Evolutionary conservation across 495 filamentous ascomycete genomes (phyloP).

Genomic region (Emericellopsis terricola): DNA sequence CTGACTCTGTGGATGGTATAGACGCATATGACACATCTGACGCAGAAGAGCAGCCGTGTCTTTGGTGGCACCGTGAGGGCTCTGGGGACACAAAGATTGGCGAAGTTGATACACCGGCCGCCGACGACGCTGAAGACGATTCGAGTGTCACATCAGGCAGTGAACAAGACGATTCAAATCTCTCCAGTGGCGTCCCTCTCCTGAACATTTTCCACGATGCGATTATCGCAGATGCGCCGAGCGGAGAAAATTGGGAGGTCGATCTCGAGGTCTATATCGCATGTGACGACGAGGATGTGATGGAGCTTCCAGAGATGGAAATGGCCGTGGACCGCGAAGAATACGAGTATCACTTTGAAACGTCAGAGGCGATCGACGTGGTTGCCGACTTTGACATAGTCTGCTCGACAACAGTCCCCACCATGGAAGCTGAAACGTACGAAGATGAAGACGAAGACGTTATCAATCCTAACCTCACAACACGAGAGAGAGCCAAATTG

Average conservation of each 20-base stretch:
- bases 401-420: neutral
- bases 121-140: too few relatives aligned
- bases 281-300: neutral
- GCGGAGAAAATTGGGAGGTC: neutral
- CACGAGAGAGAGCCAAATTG: neutral
- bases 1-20: neutral
- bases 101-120: too few relatives aligned
- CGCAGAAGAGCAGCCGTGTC: neutral
- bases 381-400: neutral
- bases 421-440: too few relatives aligned
- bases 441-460: neutral
- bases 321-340: neutral
- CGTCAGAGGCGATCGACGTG: neutral
- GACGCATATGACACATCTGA: neutral
- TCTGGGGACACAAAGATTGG: neutral
- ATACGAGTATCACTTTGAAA: neutral
- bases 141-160: too few relatives aligned
- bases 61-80: neutral
- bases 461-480: neutral
- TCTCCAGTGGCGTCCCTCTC: neutral
- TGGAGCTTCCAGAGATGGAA: neutral
- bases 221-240: neutral
- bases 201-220: slow-evolving; percentile 1
- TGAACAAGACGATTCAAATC: neutral
- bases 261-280: neutral